Conservation (phyloP, 2,329 filamentous ascomycete genomes). For the Sporothrix globosa region DNA sequence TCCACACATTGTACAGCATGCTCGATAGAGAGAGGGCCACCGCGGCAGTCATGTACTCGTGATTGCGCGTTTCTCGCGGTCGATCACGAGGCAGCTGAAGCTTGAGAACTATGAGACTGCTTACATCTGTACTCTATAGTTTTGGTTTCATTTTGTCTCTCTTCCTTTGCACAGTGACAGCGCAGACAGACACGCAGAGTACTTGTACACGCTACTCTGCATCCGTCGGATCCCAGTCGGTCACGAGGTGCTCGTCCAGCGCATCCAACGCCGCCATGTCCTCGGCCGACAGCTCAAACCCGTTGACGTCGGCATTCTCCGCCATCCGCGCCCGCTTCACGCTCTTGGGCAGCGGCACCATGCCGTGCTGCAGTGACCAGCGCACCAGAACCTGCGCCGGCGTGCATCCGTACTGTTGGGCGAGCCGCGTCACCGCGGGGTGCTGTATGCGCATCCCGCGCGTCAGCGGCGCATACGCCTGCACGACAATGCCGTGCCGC, state of each 20-base stretch:
- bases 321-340: conserved; percentile 62
- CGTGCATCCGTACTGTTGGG: conserved; percentile 70
- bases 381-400: conserved; percentile 74
- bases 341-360: conserved; percentile 75
- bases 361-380: conserved; percentile 76
- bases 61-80: conserved; percentile 47
- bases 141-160: too few relatives aligned
- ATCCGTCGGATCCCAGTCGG: conserved; percentile 56
- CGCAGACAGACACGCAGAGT: too few relatives aligned
- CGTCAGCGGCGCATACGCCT: conserved; percentile 80
- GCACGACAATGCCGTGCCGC: conserved; percentile 67
- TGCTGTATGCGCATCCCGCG: conserved; percentile 71
- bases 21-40: conserved; percentile 50
- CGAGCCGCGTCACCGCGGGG: conserved; percentile 62
- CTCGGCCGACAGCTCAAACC: conserved; percentile 63
- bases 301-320: conserved; percentile 65
- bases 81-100: conserved; percentile 47
- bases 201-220: too few relatives aligned
- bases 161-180: too few relatives aligned
- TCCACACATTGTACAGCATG: conserved; percentile 42
- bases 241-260: conserved; percentile 73
- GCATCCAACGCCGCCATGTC: conserved; percentile 66
- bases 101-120: too few relatives aligned
- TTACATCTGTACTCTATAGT: too few relatives aligned
- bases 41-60: conserved; percentile 43